Percentiles rank a stretch among this genome's conserved stretches.
Evolutionary conservation across 768 basidiomycete species (phyloP).

Genomic region (Lactarius sanguifluus): DNA sequence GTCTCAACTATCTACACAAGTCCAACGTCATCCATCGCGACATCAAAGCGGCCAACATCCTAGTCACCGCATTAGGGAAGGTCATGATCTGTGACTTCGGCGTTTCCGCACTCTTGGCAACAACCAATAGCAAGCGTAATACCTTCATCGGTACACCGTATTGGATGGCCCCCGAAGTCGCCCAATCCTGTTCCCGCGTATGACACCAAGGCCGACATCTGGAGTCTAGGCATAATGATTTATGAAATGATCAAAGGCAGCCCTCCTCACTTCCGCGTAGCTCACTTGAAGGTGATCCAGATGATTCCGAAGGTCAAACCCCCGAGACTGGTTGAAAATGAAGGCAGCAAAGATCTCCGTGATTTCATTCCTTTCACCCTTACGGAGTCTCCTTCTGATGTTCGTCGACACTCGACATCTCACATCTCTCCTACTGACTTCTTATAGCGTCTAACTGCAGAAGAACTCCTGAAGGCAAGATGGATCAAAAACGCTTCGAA

Average conservation of each 20-base stretch:
- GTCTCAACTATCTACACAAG: constrained; percentile 87
- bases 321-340: constrained; percentile 71
- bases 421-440: neutral
- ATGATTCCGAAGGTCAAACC: constrained; percentile 85
- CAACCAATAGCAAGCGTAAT: constrained; percentile 85
- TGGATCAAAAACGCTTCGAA: constrained; percentile 85
- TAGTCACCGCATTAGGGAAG: constrained; percentile 83
- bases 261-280: constrained; percentile 86
- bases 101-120: constrained; percentile 88
- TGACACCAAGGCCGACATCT: constrained; percentile 97
- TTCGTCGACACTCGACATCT: constrained; percentile 38
- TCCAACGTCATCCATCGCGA: constrained; percentile 95
- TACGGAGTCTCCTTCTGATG: constrained; percentile 76
- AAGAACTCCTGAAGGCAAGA: constrained; percentile 81
- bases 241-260: constrained; percentile 97
- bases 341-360: constrained; percentile 81
- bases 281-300: constrained; percentile 81
- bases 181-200: constrained; percentile 85
- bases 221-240: constrained; percentile 95
- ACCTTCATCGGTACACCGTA: constrained; percentile 97
- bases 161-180: constrained; percentile 99
- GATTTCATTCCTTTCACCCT: constrained; percentile 86
- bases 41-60: constrained; percentile 96
- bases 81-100: constrained; percentile 98
- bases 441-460: constrained; percentile 77